A percentile compares a stretch with the other conserved stretches of the same genome.
phyloP scores from a whole-genome alignment of 495 filamentous ascomycete species.

The Penicillium tannophilum region DNA sequence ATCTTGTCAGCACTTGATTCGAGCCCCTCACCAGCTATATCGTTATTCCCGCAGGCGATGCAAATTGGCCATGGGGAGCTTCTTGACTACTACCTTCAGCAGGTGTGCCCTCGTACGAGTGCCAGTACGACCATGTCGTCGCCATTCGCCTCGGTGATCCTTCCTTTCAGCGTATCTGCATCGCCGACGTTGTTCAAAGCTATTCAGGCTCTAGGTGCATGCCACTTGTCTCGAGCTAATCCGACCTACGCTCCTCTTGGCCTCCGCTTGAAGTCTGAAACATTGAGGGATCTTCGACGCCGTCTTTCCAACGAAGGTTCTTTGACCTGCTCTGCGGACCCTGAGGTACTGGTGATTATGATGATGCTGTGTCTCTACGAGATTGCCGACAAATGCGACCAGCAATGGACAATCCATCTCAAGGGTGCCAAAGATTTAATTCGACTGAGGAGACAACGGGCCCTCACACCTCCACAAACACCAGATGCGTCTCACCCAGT shows the following conservation, averaged over 20 bases:
- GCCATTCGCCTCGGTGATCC: constrained; percentile 44
- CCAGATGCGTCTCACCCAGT: constrained; percentile 26
- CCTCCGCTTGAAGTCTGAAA: constrained; percentile 41
- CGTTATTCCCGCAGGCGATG: constrained; percentile 36
- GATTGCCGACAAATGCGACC: constrained; percentile 48
- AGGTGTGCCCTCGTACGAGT: constrained; percentile 46
- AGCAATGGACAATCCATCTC: constrained; percentile 47
- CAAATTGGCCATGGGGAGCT: constrained; percentile 31
- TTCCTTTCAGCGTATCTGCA: constrained; percentile 42
- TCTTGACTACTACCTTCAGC: constrained; percentile 47
- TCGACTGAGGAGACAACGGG: constrained; percentile 35
- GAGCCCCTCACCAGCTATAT: constrained; percentile 18
- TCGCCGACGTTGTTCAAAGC: constrained; percentile 42
- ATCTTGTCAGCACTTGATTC: constrained; percentile 3
- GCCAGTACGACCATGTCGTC: constrained; percentile 39
- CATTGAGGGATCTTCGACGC: constrained; percentile 40
- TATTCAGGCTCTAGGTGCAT: constrained; percentile 44
- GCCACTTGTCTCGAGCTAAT: constrained; percentile 38
- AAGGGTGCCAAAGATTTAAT: constrained; percentile 49
- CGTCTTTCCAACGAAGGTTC: constrained; percentile 32
- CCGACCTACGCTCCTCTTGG: constrained; percentile 33
- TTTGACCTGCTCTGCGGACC: constrained; percentile 29
- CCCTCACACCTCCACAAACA: constrained; percentile 14
- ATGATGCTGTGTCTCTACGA: constrained; percentile 51
- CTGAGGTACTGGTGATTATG: constrained; percentile 46